These are phyloP conservation scores for Globisporangium megalacanthum DNA, from an alignment of 352 stramenopile species.

Conservation along the genomic window DNA sequence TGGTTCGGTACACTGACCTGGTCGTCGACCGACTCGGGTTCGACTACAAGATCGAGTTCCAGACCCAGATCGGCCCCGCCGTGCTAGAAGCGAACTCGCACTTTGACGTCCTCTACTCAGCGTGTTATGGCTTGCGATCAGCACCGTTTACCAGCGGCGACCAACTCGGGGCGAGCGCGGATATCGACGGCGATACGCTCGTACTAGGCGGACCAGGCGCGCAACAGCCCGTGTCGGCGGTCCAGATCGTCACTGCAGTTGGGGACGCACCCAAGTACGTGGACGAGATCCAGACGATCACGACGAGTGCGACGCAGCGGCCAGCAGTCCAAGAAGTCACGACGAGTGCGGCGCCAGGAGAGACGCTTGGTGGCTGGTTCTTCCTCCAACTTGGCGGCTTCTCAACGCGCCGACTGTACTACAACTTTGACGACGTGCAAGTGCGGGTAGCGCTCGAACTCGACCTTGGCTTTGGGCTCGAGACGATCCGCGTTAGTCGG, in stretches of 20 bases:
- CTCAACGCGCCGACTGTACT: constrained; percentile 50
- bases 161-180: constrained; percentile 52
- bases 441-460: constrained; percentile 65
- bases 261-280: constrained; percentile 46
- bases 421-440: constrained; percentile 64
- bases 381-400: constrained; percentile 48
- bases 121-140: constrained; percentile 61
- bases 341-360: constrained; percentile 52
- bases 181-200: constrained; percentile 59
- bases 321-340: constrained; percentile 69
- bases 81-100: constrained; percentile 39
- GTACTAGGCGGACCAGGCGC: constrained; percentile 60
- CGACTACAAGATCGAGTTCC: constrained; percentile 61
- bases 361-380: constrained; percentile 72
- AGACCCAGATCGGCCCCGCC: constrained; percentile 28
- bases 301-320: constrained; percentile 44
- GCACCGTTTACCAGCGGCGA: constrained; percentile 53
- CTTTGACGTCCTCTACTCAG: constrained; percentile 72
- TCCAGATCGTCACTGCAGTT: constrained; percentile 64
- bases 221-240: constrained; percentile 48
- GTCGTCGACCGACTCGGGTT: constrained; percentile 68
- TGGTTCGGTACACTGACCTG: constrained; percentile 58
- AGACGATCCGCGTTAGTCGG: constrained; percentile 53
- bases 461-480: constrained; percentile 60
- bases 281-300: constrained; percentile 68